Conservation (phyloP, 2,329 filamentous ascomycete species). For the Cryphonectria carpinicola region DNA sequence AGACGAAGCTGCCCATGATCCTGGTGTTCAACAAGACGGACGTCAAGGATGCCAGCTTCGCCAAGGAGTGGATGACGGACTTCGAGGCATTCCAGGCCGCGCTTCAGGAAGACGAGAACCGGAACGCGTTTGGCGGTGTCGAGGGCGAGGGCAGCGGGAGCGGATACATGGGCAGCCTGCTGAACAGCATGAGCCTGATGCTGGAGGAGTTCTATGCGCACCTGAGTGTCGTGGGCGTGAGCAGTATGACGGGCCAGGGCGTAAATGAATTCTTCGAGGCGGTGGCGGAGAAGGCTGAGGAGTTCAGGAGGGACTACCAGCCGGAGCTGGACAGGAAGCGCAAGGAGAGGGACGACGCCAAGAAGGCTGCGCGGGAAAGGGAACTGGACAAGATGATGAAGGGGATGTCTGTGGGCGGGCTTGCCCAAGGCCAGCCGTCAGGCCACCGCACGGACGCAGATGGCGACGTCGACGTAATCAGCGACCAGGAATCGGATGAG, state of each 20-base stretch:
- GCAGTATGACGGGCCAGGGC: slow-evolving; percentile 87
- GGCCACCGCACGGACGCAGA: slow-evolving; percentile 32
- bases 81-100: slow-evolving; percentile 95
- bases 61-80: slow-evolving; percentile 99
- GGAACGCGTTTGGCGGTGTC: slow-evolving; percentile 73
- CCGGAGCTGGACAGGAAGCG: slow-evolving; percentile 84
- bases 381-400: slow-evolving; percentile 94
- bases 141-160: slow-evolving; percentile 74
- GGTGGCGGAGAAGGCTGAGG: slow-evolving; percentile 81
- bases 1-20: slow-evolving; percentile 98
- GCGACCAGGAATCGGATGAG: slow-evolving; percentile 61
- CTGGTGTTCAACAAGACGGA: slow-evolving; percentile 99
- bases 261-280: slow-evolving; percentile 93
- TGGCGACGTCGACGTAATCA: slow-evolving; percentile 48
- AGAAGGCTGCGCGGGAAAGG: slow-evolving; percentile 71
- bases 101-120: slow-evolving; percentile 76
- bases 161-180: slow-evolving; percentile 92
- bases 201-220: slow-evolving; percentile 97
- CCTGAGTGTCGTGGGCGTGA: slow-evolving; percentile 89
- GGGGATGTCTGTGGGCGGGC: slow-evolving; percentile 69
- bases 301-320: slow-evolving; percentile 89
- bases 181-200: slow-evolving; percentile 98
- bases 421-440: slow-evolving; percentile 30
- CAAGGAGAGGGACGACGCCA: slow-evolving; percentile 75
- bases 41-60: slow-evolving; percentile 86